Evolutionary conservation across 2,329 filamentous ascomycete genomes (phyloP).

Genomic region (Hypomyces perniciosus): DNA sequence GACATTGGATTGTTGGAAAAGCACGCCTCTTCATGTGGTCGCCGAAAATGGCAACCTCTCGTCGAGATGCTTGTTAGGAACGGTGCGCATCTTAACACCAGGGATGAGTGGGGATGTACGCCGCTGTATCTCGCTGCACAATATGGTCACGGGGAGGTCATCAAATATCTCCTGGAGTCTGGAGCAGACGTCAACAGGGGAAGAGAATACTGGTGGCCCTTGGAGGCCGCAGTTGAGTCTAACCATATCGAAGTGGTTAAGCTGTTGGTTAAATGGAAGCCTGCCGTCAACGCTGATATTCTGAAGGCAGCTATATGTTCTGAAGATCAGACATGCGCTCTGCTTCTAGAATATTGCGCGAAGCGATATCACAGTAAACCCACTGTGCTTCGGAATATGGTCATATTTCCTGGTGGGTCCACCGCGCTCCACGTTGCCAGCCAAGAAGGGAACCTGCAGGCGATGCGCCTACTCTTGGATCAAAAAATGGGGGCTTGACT

Average conservation of each 20-base stretch:
- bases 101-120: background rate
- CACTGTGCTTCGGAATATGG: background rate
- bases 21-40: background rate
- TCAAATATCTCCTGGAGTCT: background rate
- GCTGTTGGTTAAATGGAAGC: background rate
- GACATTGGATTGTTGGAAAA: background rate
- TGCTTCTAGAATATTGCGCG: background rate
- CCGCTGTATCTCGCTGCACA: background rate
- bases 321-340: background rate
- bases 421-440: background rate
- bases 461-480: background rate
- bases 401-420: background rate
- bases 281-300: background rate
- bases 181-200: background rate
- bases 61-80: background rate
- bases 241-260: background rate
- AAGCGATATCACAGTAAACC: background rate
- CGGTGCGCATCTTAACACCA: background rate
- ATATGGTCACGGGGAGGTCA: background rate
- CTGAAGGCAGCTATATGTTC: background rate
- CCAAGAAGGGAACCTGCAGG: accelerated
- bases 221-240: accelerated
- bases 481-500: background rate
- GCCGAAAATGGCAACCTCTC: background rate
- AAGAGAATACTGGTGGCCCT: background rate